A percentile compares a stretch with the other conserved stretches of the same genome.
Conservation (phyloP, 768 basidiomycete species). For the Termitomyces heimii region DNA sequence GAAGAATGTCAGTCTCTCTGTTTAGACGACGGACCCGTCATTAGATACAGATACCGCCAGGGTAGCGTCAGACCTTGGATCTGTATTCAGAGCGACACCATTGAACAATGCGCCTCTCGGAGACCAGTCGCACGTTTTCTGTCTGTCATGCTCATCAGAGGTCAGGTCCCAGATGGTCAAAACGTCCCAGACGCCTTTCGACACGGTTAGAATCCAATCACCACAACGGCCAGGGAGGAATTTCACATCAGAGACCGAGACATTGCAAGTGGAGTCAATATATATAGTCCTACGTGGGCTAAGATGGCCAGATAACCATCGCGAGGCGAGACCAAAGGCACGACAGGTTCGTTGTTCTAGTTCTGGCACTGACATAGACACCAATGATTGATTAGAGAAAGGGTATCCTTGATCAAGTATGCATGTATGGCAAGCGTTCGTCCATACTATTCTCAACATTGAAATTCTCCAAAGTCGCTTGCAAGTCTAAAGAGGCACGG, state of each 20-base stretch:
- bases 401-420: constrained; percentile 44
- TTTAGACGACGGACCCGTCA: constrained; percentile 33
- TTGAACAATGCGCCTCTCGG: constrained; percentile 47
- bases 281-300: constrained; percentile 10
- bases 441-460: constrained; percentile 50
- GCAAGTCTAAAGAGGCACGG: constrained; percentile 36
- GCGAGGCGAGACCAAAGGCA: constrained; percentile 40
- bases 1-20: constrained; percentile 11
- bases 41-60: constrained; percentile 47
- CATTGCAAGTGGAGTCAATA: constrained; percentile 30
- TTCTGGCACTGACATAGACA: constrained; percentile 29
- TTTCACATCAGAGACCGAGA: constrained; percentile 44
- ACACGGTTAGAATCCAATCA: constrained; percentile 45
- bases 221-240: constrained; percentile 43
- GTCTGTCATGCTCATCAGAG: constrained; percentile 4
- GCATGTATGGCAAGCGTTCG: constrained; percentile 36
- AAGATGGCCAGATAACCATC: constrained; percentile 33
- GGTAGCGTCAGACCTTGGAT: constrained; percentile 35
- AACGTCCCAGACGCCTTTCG: constrained; percentile 56
- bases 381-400: constrained; percentile 35
- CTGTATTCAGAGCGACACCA: constrained; percentile 44
- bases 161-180: constrained; percentile 45
- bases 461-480: constrained; percentile 40
- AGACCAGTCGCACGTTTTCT: constrained; percentile 45
- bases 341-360: constrained; percentile 40